Evolutionary conservation across 2,329 filamentous ascomycete genomes (phyloP), one percentile per base, ranked within the genome.

Genomic region (Neurospora sp.): DNA sequence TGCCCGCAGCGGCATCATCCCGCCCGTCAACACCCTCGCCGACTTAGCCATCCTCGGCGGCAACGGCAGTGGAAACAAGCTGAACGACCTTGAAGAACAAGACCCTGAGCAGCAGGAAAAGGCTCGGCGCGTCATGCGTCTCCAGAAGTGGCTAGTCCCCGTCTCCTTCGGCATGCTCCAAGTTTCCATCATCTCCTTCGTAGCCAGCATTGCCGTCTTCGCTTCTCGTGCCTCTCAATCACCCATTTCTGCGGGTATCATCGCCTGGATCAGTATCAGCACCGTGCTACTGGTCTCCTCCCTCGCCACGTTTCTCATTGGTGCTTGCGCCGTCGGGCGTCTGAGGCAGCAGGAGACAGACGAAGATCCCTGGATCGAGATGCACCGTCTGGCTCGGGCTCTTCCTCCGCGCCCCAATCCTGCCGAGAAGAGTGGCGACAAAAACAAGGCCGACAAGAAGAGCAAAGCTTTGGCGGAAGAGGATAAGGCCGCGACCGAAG

Each of bases 1-100:
- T 1, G 80, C 78, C 12, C 84, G 69, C 72, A 81, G 81, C 0
- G 82, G 82, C 6, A 74, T 75, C 2, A 62, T 62, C 3, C 52
- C 52, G 4, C 52, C 52, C 52, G 52, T 62, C 23, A 62, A 62
- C 23, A 62, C 52, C 8, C 52, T 62, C 52, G 52, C 52, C 3
- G 52, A 62, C 23, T 33, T 62, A 1, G 52, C 52, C 23, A 62
- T 62, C 15, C 52, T 62, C 12, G 52, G 52, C 23, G 52, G 52
- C 8, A 62, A 62, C 23, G 52, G 12, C 52, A 62, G 52, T 62
- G 52, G 52, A 12, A 62, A 62, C 12, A 62, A 33, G 6, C 12
- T 62, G 12, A 28, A 33, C 23, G 52, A 62, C 52, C 23, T 62
- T 8, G 52, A 33, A 33, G 52, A 62, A 0, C 52, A 62, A 28